phyloP scores from a whole-genome alignment of 495 filamentous ascomycete species.

The Neurospora sp. region DNA sequence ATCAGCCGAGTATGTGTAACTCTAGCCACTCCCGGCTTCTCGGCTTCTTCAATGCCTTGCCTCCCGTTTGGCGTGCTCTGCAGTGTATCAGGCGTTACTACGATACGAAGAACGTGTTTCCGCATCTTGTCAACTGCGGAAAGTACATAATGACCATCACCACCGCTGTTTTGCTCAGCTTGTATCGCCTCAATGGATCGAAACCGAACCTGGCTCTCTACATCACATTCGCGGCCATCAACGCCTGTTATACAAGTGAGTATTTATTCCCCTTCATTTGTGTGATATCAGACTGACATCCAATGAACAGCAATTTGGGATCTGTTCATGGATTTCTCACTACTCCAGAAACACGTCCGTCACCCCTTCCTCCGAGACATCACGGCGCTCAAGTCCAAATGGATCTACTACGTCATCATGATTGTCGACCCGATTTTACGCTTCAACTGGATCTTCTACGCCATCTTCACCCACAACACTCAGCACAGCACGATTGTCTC shows the following conservation, averaged over 20 bases:
- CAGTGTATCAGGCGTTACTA: conserved; percentile 87
- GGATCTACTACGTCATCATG: conserved; percentile 82
- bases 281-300: not conserved
- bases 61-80: conserved; percentile 76
- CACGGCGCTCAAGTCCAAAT: conserved; percentile 64
- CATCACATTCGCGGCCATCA: conserved; percentile 68
- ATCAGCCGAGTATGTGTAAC: conserved; percentile 64
- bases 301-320: conserved; percentile 67
- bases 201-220: conserved; percentile 52
- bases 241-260: conserved; percentile 71
- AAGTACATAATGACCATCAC: conserved; percentile 86
- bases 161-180: conserved; percentile 61
- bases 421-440: conserved; percentile 76
- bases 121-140: conserved; percentile 82
- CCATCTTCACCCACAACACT: conserved; percentile 63
- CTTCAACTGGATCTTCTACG: conserved; percentile 93
- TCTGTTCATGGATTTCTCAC: conserved; percentile 89
- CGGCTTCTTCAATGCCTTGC: conserved; percentile 78
- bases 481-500: conserved; percentile 73
- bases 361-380: conserved; percentile 66
- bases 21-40: conserved; percentile 73
- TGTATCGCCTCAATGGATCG: conserved; percentile 66
- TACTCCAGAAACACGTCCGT: conserved; percentile 63
- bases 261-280: not conserved
- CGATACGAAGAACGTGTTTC: conserved; percentile 80